Base-by-base conservation (phyloP, 2,329 filamentous ascomycete genomes). In the Dactylellina parvicollis region DNA sequence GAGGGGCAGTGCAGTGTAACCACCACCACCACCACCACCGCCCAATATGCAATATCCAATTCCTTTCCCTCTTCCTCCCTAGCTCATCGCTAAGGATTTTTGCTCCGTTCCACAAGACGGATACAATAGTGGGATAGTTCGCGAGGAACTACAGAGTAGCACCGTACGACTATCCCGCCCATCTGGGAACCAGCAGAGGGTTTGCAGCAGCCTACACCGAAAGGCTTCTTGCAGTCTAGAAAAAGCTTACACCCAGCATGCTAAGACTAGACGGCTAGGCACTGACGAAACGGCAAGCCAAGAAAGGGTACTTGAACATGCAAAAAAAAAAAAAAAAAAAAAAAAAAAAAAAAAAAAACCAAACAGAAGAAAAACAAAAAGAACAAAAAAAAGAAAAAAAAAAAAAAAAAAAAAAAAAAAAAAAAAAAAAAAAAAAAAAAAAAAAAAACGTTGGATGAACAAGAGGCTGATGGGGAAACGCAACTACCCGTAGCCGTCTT, bases 51-150 rank as follows among this genome's bases (percentile, higher is more conserved):
- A 20, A n/a, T 24, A 36, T 34, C 49, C 18, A 28, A 14, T 22
- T 18, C 22, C 22, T 50, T 20, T 49, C 52, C 42, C 42, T 20
- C 34, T 14, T 26, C 24, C 4, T 10, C 24, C 22, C 24, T 30
- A 44, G 44, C 20, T 12, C 26, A 40, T 16, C 38, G 46, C 59
- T 52, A 52, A 52, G 32, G n/a, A 46, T 26, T 55, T 49, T 44
- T 44, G 42, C 47, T 64, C 32, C 38, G 50, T 66, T 28, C 10
- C 40, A 66, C 61, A 56, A 52, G 42, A 54, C 54, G 42, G 54
- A 42, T n/a, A 30, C 44, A 14, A n/a, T 38, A 7, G 16, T 18
- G 26, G 47, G 24, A 32, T 24, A 5, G 10, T 9, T 40, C 52
- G 20, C 52, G 52, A 32, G 22, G 34, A 30, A 56, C 36, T 7